Conservation (phyloP, 208 protist genomes). For the Wallacemonas collosoma region DNA sequence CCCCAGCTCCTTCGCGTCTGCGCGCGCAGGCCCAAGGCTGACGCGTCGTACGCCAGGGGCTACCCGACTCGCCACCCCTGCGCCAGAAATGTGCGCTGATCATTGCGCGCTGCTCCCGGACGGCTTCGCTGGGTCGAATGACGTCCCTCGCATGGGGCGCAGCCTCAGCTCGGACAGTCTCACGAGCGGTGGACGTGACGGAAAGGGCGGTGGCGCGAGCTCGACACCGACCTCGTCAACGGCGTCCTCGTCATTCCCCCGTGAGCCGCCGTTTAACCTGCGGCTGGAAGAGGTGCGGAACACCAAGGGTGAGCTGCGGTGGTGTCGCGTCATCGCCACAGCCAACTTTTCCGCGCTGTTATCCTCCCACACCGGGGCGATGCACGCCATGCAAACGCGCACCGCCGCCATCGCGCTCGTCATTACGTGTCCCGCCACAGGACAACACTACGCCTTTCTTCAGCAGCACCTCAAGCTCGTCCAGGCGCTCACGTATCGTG, state of each 20-base stretch:
- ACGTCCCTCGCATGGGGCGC: conserved; percentile 1
- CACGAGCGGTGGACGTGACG: neutral
- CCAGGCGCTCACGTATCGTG: conserved; percentile 55
- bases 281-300: conserved; percentile 57
- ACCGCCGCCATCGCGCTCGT: conserved; percentile 64
- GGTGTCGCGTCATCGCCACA: conserved; percentile 58
- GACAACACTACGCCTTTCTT: conserved; percentile 55
- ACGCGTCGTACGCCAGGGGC: conserved; percentile 21
- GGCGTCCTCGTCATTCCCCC: neutral
- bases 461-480: conserved; percentile 63
- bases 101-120: neutral
- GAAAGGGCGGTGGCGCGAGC: neutral
- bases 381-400: conserved; percentile 61
- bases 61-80: neutral
- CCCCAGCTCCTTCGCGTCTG: conserved; percentile 49
- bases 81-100: conserved; percentile 11
- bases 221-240: neutral
- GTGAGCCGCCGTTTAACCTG: conserved; percentile 56
- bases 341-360: conserved; percentile 59
- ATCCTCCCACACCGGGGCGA: conserved; percentile 39
- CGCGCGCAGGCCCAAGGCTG: conserved; percentile 22
- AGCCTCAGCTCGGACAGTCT: conserved; percentile 12
- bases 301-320: conserved; percentile 50
- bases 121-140: too few species aligned
- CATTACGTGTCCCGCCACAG: conserved; percentile 54